These are phyloP conservation scores for Gonapodya sp. DNA, from an alignment of 192 early-diverging fungal species.

Conservation along the genomic window DNA sequence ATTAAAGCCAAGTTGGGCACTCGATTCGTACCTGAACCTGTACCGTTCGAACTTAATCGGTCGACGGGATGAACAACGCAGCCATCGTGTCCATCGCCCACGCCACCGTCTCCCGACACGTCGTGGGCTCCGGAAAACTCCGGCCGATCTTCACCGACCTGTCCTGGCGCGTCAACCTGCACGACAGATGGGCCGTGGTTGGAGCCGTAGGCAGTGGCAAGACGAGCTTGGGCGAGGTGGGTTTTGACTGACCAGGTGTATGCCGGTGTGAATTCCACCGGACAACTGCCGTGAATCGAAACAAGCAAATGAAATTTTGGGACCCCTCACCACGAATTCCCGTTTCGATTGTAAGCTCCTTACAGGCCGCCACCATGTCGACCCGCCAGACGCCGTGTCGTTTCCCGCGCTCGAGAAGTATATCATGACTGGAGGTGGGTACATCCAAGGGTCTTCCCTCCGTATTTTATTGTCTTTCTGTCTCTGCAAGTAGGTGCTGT, in stretches of 20 bases:
- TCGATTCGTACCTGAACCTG: no score
- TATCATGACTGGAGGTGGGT: background rate
- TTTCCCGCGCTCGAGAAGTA: background rate
- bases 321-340: no score
- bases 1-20: no score
- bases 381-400: background rate
- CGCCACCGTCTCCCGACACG: background rate
- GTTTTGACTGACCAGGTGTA: background rate
- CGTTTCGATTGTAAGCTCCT: no score
- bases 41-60: no score
- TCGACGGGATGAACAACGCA: no score
- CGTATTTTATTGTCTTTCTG: no score
- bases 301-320: background rate
- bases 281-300: no score
- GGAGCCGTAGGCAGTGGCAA: background rate
- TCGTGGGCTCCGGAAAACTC: background rate
- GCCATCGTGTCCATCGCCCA: background rate
- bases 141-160: background rate
- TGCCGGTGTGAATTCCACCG: background rate
- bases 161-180: background rate
- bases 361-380: background rate
- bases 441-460: no score
- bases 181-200: background rate
- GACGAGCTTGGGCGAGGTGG: background rate
- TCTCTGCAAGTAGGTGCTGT: no score